phyloP scores from a whole-genome alignment of 2,329 filamentous ascomycete genomes.

The Teratosphaeria viscida region DNA sequence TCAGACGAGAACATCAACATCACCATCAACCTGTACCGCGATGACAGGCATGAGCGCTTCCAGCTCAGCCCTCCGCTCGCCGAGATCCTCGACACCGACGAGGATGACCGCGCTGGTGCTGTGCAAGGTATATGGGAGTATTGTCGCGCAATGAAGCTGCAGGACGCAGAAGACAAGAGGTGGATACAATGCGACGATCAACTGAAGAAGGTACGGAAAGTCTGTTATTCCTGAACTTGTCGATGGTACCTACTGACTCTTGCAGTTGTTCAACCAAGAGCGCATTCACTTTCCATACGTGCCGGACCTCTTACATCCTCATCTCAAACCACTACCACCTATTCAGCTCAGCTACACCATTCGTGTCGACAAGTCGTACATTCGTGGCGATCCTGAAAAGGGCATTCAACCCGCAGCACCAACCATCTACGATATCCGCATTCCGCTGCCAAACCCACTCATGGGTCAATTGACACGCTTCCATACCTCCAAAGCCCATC shows the following conservation, averaged over 20 bases:
- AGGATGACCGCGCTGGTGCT: constrained; percentile 78
- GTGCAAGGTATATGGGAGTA: constrained; percentile 95
- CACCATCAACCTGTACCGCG: constrained; percentile 72
- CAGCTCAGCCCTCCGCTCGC: constrained; percentile 67
- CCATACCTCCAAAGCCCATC: constrained; percentile 33
- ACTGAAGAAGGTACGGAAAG: constrained; percentile 55
- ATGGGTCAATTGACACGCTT: constrained; percentile 50
- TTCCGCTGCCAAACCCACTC: constrained; percentile 74
- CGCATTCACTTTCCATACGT: constrained; percentile 78
- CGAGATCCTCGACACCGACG: constrained; percentile 73
- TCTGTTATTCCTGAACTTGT: constrained; percentile 4
- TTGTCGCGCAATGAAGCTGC: constrained; percentile 70
- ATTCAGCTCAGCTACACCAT: constrained; percentile 85
- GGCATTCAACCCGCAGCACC: constrained; percentile 52
- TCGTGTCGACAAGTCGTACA: constrained; percentile 60
- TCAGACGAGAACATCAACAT: constrained; percentile 90
- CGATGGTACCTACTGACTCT: not conserved
- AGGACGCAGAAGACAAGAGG: constrained; percentile 91
- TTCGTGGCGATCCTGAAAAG: constrained; percentile 48
- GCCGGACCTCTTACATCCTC: constrained; percentile 58
- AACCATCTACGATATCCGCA: constrained; percentile 79
- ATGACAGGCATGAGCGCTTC: constrained; percentile 79
- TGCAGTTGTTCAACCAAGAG: constrained; percentile 59
- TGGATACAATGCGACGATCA: constrained; percentile 83
- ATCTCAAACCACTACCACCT: constrained; percentile 70